A percentile compares a stretch with the other conserved stretches of the same genome.
Conservation (phyloP, 2,329 filamentous ascomycete genomes). For the Chrysosporium queenslandicum region DNA sequence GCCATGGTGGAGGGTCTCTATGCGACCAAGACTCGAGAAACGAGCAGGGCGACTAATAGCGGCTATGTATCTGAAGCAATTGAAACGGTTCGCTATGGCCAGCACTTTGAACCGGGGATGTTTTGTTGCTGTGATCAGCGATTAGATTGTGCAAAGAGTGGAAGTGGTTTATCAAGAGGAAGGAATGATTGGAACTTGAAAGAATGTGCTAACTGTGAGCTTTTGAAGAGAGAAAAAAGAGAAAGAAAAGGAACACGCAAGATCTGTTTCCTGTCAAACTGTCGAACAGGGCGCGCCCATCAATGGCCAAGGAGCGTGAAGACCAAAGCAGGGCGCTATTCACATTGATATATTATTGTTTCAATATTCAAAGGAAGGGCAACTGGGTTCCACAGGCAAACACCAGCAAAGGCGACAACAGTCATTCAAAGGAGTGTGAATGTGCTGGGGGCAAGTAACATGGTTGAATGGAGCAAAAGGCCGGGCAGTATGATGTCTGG, state of each 20-base stretch:
- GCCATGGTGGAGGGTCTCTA: conserved; percentile 8
- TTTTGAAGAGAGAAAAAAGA: background rate
- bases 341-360: background rate
- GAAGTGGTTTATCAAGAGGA: no score
- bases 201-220: background rate
- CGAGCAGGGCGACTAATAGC: no score
- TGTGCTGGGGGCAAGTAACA: no score
- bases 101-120: background rate
- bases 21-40: no score
- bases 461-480: background rate
- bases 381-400: background rate
- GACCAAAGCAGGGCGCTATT: background rate
- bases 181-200: conserved; percentile 1
- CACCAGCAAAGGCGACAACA: background rate
- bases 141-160: background rate
- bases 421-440: conserved; percentile 5
- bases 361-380: background rate
- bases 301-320: background rate
- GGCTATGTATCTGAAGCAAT: background rate
- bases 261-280: background rate
- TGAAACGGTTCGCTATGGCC: background rate
- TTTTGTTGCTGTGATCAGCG: background rate
- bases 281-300: background rate
- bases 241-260: background rate
- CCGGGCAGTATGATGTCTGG: background rate